These are phyloP conservation scores for Aspergillus viridinutans DNA, from an alignment of 2,329 filamentous ascomycete genomes.

Conservation along the genomic window DNA sequence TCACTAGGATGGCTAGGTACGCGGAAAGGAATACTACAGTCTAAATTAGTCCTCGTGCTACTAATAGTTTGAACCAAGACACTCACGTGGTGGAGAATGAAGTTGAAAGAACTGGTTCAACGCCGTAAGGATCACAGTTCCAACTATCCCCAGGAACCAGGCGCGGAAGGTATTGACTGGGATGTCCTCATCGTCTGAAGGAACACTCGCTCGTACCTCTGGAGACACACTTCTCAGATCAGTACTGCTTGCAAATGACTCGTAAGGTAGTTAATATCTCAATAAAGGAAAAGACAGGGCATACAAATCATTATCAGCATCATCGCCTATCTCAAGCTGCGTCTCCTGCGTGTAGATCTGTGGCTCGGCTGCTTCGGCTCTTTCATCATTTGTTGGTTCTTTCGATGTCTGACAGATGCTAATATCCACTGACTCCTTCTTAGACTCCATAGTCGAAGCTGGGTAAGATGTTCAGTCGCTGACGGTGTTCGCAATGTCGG, in stretches of 20 bases:
- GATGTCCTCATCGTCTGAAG: slow-evolving; percentile 13
- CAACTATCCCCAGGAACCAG: slow-evolving; percentile 41
- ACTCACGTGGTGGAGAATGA: slow-evolving; percentile 9
- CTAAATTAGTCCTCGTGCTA: background rate
- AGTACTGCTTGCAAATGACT: background rate
- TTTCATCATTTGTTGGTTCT: background rate
- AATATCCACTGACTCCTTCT: background rate
- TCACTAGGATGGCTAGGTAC: slow-evolving; percentile 10
- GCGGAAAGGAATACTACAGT: slow-evolving; percentile 6
- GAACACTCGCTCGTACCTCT: slow-evolving; percentile 16
- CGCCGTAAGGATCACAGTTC: slow-evolving; percentile 9
- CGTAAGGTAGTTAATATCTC: too few relatives aligned
- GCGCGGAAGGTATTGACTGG: slow-evolving; percentile 25
- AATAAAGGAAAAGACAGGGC: background rate
- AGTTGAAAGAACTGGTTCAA: slow-evolving; percentile 16
- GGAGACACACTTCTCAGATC: background rate
- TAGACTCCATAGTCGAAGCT: background rate
- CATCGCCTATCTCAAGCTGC: background rate
- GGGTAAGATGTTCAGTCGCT: background rate
- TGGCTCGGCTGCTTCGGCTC: background rate
- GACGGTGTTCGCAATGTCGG: background rate
- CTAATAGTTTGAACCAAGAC: background rate
- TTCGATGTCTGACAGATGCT: background rate
- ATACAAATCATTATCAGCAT: background rate
- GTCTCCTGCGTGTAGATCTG: background rate